Evolutionary conservation across 257 asterid genomes (phyloP).

Genomic region (Solanum bukasovii): DNA sequence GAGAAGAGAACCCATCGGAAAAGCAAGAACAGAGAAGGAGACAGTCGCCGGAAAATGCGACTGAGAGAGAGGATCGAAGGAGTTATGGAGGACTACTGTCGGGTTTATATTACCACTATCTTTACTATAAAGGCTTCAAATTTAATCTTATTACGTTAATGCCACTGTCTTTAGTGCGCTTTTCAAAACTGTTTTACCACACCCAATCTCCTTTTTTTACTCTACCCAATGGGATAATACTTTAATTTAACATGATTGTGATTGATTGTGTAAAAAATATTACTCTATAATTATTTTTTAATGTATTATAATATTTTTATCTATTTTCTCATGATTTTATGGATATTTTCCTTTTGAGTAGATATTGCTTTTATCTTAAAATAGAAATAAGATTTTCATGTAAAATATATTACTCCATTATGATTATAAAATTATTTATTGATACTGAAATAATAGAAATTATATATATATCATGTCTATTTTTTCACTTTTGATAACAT

Average conservation of each 20-base stretch:
- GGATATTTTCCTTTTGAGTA: not conserved
- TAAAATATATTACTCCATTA: no score
- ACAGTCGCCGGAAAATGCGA: conserved; percentile 16
- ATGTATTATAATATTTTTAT: no score
- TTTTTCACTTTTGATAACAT: not conserved
- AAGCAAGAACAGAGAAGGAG: not conserved
- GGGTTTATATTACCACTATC: conserved; percentile 10
- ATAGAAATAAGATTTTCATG: not conserved
- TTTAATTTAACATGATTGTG: not conserved
- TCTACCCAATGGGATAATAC: not conserved
- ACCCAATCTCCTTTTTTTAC: not conserved
- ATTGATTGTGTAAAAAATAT: no score
- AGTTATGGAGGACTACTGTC: conserved; percentile 11
- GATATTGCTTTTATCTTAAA: not conserved
- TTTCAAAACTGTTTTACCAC: not conserved
- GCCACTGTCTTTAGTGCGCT: conserved; percentile 8
- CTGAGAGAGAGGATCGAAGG: conserved; percentile 8
- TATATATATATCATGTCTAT: not conserved
- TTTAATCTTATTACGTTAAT: not conserved
- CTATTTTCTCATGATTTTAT: not conserved
- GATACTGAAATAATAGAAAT: not conserved
- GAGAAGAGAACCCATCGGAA: conserved; percentile 10
- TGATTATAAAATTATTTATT: not conserved
- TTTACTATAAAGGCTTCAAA: not conserved
- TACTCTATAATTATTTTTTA: no score